A percentile compares a stretch with the other conserved stretches of the same genome.
Evolutionary conservation across 306 rosid species (phyloP).

Genomic region (Cucurbita pepo): DNA sequence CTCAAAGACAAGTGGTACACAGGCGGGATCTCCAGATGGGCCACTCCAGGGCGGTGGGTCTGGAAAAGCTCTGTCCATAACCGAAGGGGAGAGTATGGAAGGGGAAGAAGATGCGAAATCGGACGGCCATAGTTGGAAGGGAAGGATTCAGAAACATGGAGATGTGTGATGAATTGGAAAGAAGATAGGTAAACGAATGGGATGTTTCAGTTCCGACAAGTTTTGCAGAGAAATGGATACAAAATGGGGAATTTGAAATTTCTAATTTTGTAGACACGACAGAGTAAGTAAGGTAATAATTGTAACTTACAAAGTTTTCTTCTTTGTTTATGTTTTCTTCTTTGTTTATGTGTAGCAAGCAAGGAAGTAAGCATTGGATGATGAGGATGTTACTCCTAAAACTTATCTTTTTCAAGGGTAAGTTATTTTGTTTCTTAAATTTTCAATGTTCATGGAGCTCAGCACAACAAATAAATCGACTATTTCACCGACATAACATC

Average conservation of each 20-base stretch:
- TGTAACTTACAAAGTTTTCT: neutral
- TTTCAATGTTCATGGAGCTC: neutral
- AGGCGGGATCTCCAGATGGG: constrained; percentile 62
- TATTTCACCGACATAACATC: no score
- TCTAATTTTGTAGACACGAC: constrained; percentile 3
- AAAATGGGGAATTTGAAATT: constrained; percentile 1
- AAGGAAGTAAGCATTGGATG: neutral
- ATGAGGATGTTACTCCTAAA: neutral
- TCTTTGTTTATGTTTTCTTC: no score
- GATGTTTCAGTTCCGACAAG: neutral
- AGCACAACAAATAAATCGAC: neutral
- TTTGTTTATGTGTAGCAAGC: neutral
- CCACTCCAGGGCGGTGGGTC: constrained; percentile 38
- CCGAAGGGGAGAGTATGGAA: constrained; percentile 36
- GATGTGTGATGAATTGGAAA: constrained; percentile 8
- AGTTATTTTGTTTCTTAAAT: neutral
- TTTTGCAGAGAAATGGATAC: constrained; percentile 5
- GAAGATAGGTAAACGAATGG: neutral
- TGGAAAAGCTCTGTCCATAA: constrained; percentile 37
- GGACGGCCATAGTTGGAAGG: constrained; percentile 61
- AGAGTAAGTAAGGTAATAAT: constrained; percentile 4
- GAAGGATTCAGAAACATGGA: constrained; percentile 20
- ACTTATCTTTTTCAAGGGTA: neutral
- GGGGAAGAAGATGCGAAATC: constrained; percentile 66
- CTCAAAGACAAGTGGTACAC: constrained; percentile 26